These are phyloP conservation scores for Babesia divergens DNA, from an alignment of 169 alveolate species.

Conservation along the genomic window DNA sequence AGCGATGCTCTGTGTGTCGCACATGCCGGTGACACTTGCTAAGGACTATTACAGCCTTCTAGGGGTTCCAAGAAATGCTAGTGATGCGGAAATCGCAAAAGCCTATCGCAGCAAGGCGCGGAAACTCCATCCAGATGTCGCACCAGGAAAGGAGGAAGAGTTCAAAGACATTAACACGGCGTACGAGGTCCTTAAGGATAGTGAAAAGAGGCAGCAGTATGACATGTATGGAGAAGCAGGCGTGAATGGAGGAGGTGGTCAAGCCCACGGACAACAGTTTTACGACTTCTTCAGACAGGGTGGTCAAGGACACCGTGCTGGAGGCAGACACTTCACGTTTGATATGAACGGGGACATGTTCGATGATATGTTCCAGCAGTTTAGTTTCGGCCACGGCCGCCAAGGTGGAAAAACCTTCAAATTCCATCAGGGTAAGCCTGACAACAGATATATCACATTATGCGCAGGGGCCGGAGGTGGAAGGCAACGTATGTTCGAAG, in stretches of 20 bases:
- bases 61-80: slow-evolving; percentile 83
- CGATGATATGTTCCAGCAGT: slow-evolving; percentile 78
- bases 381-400: slow-evolving; percentile 58
- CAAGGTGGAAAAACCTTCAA: slow-evolving; percentile 21
- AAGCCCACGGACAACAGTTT: slow-evolving; percentile 40
- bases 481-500: slow-evolving; percentile 62
- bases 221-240: slow-evolving; percentile 93
- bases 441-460: slow-evolving; percentile 36
- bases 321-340: slow-evolving; percentile 64
- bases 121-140: slow-evolving; percentile 89
- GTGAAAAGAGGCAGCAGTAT: slow-evolving; percentile 86
- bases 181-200: slow-evolving; percentile 89
- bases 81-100: slow-evolving; percentile 85
- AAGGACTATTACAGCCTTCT: slow-evolving; percentile 81
- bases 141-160: slow-evolving; percentile 83
- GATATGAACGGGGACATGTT: slow-evolving; percentile 76
- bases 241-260: slow-evolving; percentile 66
- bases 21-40: not conserved
- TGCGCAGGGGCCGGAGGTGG: slow-evolving; percentile 64
- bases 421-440: not conserved
- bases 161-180: slow-evolving; percentile 89
- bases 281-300: slow-evolving; percentile 54
- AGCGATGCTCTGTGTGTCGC: not conserved
- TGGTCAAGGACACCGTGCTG: slow-evolving; percentile 54
- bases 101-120: slow-evolving; percentile 90